Conservation (phyloP, 257 asterid genomes). For the Orobanche coerulescens region DNA sequence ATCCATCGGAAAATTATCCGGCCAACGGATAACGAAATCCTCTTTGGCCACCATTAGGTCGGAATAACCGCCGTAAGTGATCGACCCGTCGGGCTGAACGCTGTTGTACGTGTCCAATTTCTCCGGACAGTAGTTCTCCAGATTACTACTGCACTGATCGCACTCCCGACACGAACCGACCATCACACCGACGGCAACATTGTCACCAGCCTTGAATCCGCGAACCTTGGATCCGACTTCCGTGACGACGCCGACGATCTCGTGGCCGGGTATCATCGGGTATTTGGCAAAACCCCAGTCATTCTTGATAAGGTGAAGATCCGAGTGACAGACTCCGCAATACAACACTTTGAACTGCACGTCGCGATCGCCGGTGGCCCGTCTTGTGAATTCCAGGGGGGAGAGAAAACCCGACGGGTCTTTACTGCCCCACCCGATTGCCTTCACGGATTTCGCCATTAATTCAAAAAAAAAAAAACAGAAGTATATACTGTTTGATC, state of each 20-base stretch:
- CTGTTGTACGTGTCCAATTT: background rate
- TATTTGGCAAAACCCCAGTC: background rate
- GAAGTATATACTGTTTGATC: too few species aligned
- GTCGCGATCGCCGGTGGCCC: background rate
- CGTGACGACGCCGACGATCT: conserved; percentile 4
- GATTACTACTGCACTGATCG: background rate
- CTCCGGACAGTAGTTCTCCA: conserved; percentile 2
- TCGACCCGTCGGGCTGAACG: background rate
- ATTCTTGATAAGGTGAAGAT: background rate
- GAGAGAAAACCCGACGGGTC: background rate
- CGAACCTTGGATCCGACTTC: background rate
- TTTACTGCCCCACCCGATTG: background rate
- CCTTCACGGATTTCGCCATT: background rate
- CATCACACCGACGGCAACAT: background rate
- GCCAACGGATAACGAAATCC: background rate
- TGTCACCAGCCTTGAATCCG: background rate
- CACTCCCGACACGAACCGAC: background rate
- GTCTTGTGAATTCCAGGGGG: background rate
- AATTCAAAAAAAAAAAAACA: too few species aligned
- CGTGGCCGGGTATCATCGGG: background rate
- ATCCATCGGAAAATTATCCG: background rate
- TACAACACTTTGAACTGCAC: background rate
- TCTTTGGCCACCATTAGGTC: background rate
- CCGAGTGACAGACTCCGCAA: background rate
- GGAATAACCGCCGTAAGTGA: background rate